Conservation (phyloP, 805 yeast species). For the Hanseniaspora mollemarum region DNA sequence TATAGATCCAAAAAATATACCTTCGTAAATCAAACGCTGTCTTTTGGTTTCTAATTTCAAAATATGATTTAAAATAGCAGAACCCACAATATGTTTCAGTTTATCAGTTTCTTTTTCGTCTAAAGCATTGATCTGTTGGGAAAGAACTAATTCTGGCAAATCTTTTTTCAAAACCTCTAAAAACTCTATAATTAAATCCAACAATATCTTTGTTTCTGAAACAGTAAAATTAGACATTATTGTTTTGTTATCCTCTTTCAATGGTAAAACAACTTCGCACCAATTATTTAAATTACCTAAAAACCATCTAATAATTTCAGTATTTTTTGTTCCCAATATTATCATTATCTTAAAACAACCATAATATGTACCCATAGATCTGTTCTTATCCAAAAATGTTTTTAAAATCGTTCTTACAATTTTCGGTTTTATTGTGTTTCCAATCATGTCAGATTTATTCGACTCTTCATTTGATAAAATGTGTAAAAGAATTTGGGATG, state of each 20-base stretch:
- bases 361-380: conserved; percentile 79
- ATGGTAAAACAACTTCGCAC: conserved; percentile 46
- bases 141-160: conserved; percentile 24
- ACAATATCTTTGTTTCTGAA: conserved; percentile 40
- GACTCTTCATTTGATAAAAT: conserved; percentile 37
- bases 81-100: conserved; percentile 51
- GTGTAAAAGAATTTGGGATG: conserved; percentile 69
- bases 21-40: conserved; percentile 38
- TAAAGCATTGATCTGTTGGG: conserved; percentile 32
- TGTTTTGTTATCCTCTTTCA: conserved; percentile 1
- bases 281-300: conserved; percentile 78
- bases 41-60: conserved; percentile 38
- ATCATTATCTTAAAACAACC: conserved; percentile 82
- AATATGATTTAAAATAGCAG: conserved; percentile 41
- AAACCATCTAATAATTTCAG: conserved; percentile 75
- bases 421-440: conserved; percentile 81
- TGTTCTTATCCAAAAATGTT: conserved; percentile 75
- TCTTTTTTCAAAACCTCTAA: conserved; percentile 38
- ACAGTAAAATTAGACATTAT: conserved; percentile 26
- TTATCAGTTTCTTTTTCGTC: conserved; percentile 33
- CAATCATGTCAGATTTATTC: conserved; percentile 66
- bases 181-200: conserved; percentile 44
- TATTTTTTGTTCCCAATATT: conserved; percentile 47
- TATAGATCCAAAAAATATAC: conserved; percentile 62
- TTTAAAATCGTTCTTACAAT: conserved; percentile 85